These are phyloP conservation scores for Isatis lusitanica DNA, from an alignment of 441 rosid genomes.

Conservation along the genomic window DNA sequence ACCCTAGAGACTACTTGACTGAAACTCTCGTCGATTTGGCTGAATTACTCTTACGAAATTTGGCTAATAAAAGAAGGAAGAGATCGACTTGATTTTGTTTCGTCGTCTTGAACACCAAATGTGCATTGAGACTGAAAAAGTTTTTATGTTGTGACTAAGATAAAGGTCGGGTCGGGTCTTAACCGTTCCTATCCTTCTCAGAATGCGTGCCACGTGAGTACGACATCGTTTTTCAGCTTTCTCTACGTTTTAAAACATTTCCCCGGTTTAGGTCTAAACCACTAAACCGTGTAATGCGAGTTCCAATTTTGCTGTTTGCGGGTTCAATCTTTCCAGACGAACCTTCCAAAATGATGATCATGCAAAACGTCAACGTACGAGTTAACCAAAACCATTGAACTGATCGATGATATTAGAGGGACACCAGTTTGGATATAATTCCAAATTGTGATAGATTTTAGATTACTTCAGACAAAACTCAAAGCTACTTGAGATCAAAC, in stretches of 20 bases:
- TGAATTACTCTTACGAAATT: not conserved
- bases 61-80: not conserved
- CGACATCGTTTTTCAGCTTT: not conserved
- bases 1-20: not conserved
- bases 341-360: not conserved
- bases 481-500: not conserved
- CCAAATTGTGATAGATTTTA: not conserved
- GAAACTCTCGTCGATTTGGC: not conserved
- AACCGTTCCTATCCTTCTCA: not conserved
- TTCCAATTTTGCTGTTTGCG: not conserved
- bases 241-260: too few species aligned
- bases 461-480: not conserved
- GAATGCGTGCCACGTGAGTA: slow-evolving; percentile 9
- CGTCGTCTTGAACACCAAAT: not conserved
- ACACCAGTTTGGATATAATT: not conserved
- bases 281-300: not conserved
- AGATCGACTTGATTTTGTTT: not conserved
- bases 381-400: not conserved
- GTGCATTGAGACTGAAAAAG: not conserved
- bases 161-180: not conserved
- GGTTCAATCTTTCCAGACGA: not conserved
- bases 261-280: not conserved
- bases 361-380: not conserved
- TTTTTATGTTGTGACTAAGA: not conserved
- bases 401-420: not conserved